Evolutionary conservation across 768 basidiomycete species (phyloP), one percentile per base, ranked within the genome.

Genomic region (Tulasnella sp.): DNA sequence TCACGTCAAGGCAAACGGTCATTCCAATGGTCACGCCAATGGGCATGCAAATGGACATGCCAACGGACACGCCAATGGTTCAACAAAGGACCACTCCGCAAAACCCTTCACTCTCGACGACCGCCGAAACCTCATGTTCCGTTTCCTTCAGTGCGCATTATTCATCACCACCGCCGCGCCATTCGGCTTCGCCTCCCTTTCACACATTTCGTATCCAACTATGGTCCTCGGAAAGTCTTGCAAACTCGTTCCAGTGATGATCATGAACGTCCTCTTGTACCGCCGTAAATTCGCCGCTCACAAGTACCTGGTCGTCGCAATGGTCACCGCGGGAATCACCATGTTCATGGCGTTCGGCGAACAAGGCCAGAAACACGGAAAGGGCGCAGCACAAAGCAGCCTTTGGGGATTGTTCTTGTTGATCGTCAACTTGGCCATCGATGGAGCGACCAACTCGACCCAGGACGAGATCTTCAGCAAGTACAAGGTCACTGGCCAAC

Each of bases 201-300:
- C 93, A 34, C 94, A 97, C 84, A 96, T 99, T 81, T 95, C 95
- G 22, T 99, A 98, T 86, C 97, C 97, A 71, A 95, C 97, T 64
- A 97, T 98, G 93, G 96, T 99, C 40, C 91, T 99, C 79, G 97
- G 94, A 72, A 99, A 99, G 83, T 98, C 96, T 0, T 99, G 97
- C 87, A 99, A 99, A 82, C 93, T 99, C 82, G 94, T 99, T 64
- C 97, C 97, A 0, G 97, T 96, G 77, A 94, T 97, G 89, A 88
- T 99, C 83, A 96, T 99, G 92, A 98, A 99, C 84, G 90, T 99
- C 80, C 80, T 99, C 49, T 87, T 98, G 77, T 99, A 99, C 84
- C 94, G 96, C 74, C 91, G 97, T 70, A 88, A 88, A 78, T 99
- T 98, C 82, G 93, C 95, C 0, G 87, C 90, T 0, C 92, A 99